Evolutionary conservation across 1,284 basidiomycete genomes (phyloP).

Genomic region (Irpex sp.): DNA sequence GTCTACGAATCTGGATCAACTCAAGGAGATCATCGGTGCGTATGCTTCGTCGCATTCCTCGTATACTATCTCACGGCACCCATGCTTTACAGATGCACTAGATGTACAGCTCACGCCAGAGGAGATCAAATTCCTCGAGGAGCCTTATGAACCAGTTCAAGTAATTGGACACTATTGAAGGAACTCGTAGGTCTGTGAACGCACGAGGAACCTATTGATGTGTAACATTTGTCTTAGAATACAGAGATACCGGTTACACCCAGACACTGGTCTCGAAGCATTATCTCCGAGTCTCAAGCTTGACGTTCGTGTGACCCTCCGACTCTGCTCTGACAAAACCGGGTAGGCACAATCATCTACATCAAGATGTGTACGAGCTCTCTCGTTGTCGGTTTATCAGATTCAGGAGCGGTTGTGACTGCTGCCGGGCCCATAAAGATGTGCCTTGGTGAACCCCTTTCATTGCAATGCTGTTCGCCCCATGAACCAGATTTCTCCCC

Average conservation of each 20-base stretch:
- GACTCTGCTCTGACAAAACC: too few relatives aligned
- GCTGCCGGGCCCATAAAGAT: too few relatives aligned
- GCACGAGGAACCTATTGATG: neutral
- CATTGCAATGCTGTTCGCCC: neutral
- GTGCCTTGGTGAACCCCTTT: too few relatives aligned
- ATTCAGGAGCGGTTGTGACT: too few relatives aligned
- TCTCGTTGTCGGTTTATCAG: too few relatives aligned
- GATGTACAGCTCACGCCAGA: slow-evolving; percentile 16
- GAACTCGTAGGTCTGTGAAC: neutral
- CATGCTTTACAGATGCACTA: neutral
- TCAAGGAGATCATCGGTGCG: slow-evolving; percentile 34
- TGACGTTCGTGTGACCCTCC: too few relatives aligned
- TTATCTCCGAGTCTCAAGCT: too few relatives aligned
- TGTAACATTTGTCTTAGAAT: too few relatives aligned
- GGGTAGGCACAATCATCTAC: too few relatives aligned
- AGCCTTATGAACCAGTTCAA: slow-evolving; percentile 13
- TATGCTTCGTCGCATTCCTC: neutral
- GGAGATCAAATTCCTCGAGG: slow-evolving; percentile 17
- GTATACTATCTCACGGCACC: neutral
- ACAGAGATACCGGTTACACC: too few relatives aligned
- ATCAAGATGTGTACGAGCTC: too few relatives aligned
- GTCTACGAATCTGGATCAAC: slow-evolving; percentile 38
- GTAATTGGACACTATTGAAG: slow-evolving; percentile 14
- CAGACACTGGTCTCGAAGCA: too few relatives aligned
- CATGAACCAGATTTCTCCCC: neutral